phyloP scores from a whole-genome alignment of 805 yeast genomes.

The Ogataea parapolymorpha region DNA sequence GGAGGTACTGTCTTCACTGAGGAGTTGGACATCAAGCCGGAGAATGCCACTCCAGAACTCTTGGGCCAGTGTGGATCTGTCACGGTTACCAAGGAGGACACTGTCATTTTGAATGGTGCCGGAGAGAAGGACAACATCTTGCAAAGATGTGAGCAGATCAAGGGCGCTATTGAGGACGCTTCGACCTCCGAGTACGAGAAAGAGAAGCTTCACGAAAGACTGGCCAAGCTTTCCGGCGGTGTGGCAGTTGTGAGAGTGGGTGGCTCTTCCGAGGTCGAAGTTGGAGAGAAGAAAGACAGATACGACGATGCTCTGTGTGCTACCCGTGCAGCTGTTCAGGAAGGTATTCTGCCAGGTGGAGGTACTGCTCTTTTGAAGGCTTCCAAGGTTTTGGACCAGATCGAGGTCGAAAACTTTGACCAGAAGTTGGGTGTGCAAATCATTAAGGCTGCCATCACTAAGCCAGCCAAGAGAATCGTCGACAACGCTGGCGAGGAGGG shows the following conservation, averaged over 20 bases:
- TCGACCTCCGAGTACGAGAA: constrained; percentile 86
- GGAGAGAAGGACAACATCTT: constrained; percentile 79
- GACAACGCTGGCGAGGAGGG: constrained; percentile 99
- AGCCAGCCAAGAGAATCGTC: constrained; percentile 93
- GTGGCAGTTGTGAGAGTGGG: constrained; percentile 98
- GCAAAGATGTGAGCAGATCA: constrained; percentile 92
- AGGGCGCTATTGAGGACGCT: constrained; percentile 69
- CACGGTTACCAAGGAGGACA: constrained; percentile 92
- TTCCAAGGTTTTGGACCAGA: constrained; percentile 64
- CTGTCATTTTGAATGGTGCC: constrained; percentile 89
- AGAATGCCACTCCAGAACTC: constrained; percentile 83
- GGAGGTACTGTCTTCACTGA: constrained; percentile 93
- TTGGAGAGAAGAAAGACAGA: constrained; percentile 99
- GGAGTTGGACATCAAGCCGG: constrained; percentile 94
- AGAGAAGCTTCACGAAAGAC: constrained; percentile 95
- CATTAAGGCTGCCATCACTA: constrained; percentile 86
- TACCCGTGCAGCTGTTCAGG: constrained; percentile 98
- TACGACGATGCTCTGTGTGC: constrained; percentile 98
- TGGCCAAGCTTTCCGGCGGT: constrained; percentile 96
- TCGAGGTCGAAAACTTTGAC: constrained; percentile 84
- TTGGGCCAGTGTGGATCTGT: constrained; percentile 90
- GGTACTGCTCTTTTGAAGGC: constrained; percentile 98
- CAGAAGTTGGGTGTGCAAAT: constrained; percentile 94
- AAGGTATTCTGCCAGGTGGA: constrained; percentile 99
- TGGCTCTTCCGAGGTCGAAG: constrained; percentile 96